Conservation (phyloP, 805 yeast species). For the Yarrowia sp. region DNA sequence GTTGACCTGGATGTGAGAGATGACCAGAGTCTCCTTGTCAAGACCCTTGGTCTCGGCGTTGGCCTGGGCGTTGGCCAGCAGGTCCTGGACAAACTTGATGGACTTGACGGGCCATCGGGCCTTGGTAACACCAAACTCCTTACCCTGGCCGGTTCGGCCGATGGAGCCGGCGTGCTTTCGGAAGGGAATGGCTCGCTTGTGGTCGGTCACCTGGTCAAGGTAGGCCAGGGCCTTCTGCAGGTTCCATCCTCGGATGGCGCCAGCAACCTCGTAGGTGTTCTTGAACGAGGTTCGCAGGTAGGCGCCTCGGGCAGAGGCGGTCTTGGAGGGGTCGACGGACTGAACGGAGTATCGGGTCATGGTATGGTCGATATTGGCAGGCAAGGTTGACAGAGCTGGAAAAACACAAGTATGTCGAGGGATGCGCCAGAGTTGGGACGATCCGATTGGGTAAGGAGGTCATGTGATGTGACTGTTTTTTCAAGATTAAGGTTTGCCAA, state of each 20-base stretch:
- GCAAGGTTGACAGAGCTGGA: slow-evolving; percentile 9
- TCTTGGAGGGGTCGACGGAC: slow-evolving; percentile 99
- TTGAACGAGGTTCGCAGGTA: slow-evolving; percentile 99
- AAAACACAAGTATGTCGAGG: slow-evolving; percentile 14
- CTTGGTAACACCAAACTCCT: slow-evolving; percentile 99
- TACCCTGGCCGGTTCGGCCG: slow-evolving; percentile 99
- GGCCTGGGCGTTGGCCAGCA: slow-evolving; percentile 96
- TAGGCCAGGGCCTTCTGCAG: slow-evolving; percentile 93
- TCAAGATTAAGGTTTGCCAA: too few relatives aligned
- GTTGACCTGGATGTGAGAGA: slow-evolving; percentile 99
- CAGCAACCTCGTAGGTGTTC: slow-evolving; percentile 99
- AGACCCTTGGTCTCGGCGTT: slow-evolving; percentile 99
- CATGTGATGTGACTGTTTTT: slow-evolving; percentile 38
- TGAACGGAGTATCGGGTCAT: slow-evolving; percentile 99
- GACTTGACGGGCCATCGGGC: slow-evolving; percentile 99
- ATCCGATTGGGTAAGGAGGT: neutral
- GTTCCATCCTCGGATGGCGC: slow-evolving; percentile 98
- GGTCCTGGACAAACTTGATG: slow-evolving; percentile 92
- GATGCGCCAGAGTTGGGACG: slow-evolving; percentile 30
- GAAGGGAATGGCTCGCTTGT: slow-evolving; percentile 99
- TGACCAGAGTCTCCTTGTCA: slow-evolving; percentile 90
- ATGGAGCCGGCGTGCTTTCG: slow-evolving; percentile 95
- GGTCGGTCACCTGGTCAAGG: slow-evolving; percentile 95
- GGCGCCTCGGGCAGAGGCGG: slow-evolving; percentile 99
- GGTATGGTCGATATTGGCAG: slow-evolving; percentile 47